A percentile compares a stretch with the other conserved stretches of the same genome.
Evolutionary conservation across 305 asterid genomes (phyloP).

Genomic region (Ilex paraguariensis): DNA sequence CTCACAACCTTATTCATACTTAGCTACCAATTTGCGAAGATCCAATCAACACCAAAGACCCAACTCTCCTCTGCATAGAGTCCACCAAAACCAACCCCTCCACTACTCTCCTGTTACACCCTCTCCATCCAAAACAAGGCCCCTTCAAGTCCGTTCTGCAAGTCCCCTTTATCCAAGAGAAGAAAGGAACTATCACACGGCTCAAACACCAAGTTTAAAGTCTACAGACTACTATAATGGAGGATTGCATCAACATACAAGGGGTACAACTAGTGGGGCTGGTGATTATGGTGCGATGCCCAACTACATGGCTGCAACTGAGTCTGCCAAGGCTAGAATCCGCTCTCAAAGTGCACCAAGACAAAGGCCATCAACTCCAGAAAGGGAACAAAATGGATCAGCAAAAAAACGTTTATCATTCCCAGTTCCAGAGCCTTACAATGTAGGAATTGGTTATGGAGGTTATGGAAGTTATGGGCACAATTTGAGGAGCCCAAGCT

Average conservation of each 20-base stretch:
- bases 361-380: conserved; percentile 32
- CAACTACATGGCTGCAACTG: conserved; percentile 41
- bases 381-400: conserved; percentile 29
- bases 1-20: conserved; percentile 22
- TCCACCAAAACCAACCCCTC: conserved; percentile 15
- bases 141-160: conserved; percentile 30
- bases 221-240: conserved; percentile 15
- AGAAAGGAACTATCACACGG: conserved; percentile 15
- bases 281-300: conserved; percentile 17
- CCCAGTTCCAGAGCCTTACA: conserved; percentile 26
- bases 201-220: conserved; percentile 35
- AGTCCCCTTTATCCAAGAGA: conserved; percentile 30
- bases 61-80: conserved; percentile 25
- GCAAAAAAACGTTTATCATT: conserved; percentile 30
- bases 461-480: conserved; percentile 8
- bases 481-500: conserved; percentile 31
- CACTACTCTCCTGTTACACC: conserved; percentile 21
- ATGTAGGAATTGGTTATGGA: background rate
- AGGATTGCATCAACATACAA: conserved; percentile 7
- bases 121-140: conserved; percentile 27
- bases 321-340: conserved; percentile 32
- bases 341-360: conserved; percentile 42
- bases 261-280: conserved; percentile 1
- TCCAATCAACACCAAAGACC: conserved; percentile 15
- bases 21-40: conserved; percentile 15